Base-by-base conservation (phyloP, 257 asterid species). In the Primulina eburnea region DNA sequence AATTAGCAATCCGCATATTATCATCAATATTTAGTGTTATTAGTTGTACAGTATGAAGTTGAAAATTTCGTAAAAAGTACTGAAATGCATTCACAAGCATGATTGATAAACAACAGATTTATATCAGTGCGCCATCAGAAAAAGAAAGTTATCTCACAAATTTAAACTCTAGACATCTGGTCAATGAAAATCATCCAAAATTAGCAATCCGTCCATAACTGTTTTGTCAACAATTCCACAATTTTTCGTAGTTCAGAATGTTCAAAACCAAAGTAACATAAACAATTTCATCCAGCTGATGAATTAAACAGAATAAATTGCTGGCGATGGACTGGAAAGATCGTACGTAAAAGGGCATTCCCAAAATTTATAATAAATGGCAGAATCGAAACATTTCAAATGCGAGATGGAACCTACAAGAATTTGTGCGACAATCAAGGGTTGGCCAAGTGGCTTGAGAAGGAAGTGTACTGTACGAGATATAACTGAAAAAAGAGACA, bases 401-500 rank as follows among this genome's bases (percentile, higher is more conserved):
- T 18, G 0, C 0, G 64, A n/a, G 20, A 66, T 40, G 50, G 70
- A 26, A 57, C 88, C 85, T 73, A 88, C 95, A 30, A 86, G 84
- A 79, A 88, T 88, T 71, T 88, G 95, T 63, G 90, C 82, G 52
- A 88, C 85, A 63, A 86, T 79, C 71, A 83, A 63, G 75, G 95
- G 92, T 64, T 88, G 90, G 73, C 88, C 86, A 33, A 82, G 33
- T 20, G 88, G 90, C 73, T 62, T 82, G 72, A 88, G 90, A 64
- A 88, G 69, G 78, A 73, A 81, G 66, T 82, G 85, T 37, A 82
- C 5, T 38, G 67, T n/a, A 26, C 85, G 87, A 62, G 95, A 80
- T 61, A 79, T 59, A 60, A 78, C n/a, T 40, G 92, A 86, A 53
- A 88, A 75, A 9, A 85, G 77, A 47, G 90, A 85, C 52, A 85